These are phyloP conservation scores for Vinca major DNA, from an alignment of 305 asterid genomes.

Conservation along the genomic window DNA sequence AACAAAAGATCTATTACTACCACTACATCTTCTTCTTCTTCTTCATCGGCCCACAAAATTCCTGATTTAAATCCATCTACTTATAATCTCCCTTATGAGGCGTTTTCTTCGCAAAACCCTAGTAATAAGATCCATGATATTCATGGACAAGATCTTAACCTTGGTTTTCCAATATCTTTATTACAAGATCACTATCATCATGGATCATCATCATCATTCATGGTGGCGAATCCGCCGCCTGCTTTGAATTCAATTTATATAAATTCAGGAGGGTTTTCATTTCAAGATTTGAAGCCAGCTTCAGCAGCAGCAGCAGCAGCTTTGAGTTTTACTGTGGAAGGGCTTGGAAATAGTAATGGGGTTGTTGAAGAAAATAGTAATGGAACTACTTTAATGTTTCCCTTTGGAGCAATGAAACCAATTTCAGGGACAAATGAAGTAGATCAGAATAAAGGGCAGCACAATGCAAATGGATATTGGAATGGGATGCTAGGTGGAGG, in stretches of 20 bases:
- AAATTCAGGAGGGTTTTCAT: constrained; percentile 31
- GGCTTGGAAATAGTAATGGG: constrained; percentile 12
- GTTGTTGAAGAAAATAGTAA: constrained; percentile 17
- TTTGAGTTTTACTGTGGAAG: constrained; percentile 24
- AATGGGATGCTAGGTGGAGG: constrained; percentile 62
- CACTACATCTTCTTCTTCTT: constrained; percentile 10
- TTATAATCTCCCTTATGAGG: constrained; percentile 7
- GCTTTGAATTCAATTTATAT: constrained; percentile 24
- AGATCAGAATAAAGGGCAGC: no score
- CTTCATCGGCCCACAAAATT: constrained; percentile 34
- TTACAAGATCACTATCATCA: constrained; percentile 15
- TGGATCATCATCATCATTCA: constrained; percentile 22
- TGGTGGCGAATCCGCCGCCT: constrained; percentile 25
- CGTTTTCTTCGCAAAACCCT: constrained; percentile 35
- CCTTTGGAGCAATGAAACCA: constrained; percentile 37
- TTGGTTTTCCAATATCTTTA: constrained; percentile 24
- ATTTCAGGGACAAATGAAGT: background rate
- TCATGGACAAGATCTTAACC: constrained; percentile 51
- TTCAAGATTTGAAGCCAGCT: constrained; percentile 47
- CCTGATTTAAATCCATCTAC: constrained; percentile 42
- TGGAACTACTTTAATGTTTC: constrained; percentile 32
- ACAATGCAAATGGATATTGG: constrained; percentile 47
- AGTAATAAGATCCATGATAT: constrained; percentile 10
- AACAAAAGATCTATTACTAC: constrained; percentile 31
- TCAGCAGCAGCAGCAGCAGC: constrained; percentile 13